Conservation (phyloP, 164 flowering plant species). For the Taxillus chinensis region DNA sequence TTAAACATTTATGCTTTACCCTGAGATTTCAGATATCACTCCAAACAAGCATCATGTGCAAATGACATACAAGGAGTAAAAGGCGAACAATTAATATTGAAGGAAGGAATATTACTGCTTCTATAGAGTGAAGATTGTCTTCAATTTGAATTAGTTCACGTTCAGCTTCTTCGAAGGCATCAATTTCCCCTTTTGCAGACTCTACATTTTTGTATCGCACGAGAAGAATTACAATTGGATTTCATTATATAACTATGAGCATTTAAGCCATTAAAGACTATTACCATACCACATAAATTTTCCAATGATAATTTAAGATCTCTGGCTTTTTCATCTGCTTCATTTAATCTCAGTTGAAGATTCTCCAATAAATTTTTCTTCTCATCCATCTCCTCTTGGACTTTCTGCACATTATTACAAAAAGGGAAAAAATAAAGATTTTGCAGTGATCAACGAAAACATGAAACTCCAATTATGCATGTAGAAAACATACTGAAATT, state of each 20-base stretch:
- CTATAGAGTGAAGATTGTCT: constrained; percentile 31
- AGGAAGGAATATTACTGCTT: constrained; percentile 27
- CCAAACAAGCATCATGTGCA: no score
- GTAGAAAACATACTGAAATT: constrained; percentile 49
- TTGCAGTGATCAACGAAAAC: not conserved
- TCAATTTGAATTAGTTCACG: constrained; percentile 39
- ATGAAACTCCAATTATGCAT: not conserved
- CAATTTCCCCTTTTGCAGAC: constrained; percentile 65
- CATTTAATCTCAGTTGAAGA: constrained; percentile 24
- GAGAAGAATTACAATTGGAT: not conserved
- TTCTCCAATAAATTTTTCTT: constrained; percentile 32
- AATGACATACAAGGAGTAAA: not conserved
- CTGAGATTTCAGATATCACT: no score
- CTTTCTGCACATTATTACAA: constrained; percentile 31
- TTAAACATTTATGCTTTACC: no score
- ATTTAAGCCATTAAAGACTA: not conserved
- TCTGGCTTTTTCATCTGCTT: constrained; percentile 44
- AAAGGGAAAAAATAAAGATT: not conserved
- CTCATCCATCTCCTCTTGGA: constrained; percentile 45
- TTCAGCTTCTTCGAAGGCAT: constrained; percentile 61
- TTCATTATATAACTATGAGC: not conserved
- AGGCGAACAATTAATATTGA: constrained; percentile 1
- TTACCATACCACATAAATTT: constrained; percentile 53
- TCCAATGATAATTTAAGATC: constrained; percentile 44
- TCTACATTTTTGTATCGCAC: constrained; percentile 26